A percentile compares a stretch with the other conserved stretches of the same genome.
phyloP scores from a whole-genome alignment of 2,329 filamentous ascomycete species.

The Clarireedia paspali region DNA sequence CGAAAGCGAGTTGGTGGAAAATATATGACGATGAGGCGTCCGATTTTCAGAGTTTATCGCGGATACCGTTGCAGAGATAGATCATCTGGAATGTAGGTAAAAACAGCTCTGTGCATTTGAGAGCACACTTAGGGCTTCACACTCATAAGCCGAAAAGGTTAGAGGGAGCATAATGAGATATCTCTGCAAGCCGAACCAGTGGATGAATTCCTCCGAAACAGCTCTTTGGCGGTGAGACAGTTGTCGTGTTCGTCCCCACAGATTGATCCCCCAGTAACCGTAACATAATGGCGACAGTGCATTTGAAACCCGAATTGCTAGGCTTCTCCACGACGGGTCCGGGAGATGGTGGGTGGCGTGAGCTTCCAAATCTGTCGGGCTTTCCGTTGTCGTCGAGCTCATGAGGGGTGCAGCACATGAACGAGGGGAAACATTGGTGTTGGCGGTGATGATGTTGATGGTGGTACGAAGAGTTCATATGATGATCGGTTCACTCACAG shows the following conservation, averaged over 20 bases:
- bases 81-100: not conserved
- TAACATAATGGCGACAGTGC: not conserved
- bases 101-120: not conserved
- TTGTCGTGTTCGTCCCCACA: constrained; percentile 5
- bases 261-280: not conserved
- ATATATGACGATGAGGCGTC: no score
- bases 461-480: no score
- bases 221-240: constrained; percentile 1
- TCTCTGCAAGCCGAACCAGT: not conserved
- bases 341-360: constrained; percentile 6
- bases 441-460: not conserved
- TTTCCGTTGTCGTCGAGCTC: not conserved
- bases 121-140: not conserved
- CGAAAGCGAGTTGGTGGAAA: no score
- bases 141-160: not conserved
- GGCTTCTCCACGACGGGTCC: constrained; percentile 5
- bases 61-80: no score
- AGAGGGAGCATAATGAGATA: not conserved
- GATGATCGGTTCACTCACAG: no score
- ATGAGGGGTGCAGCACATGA: no score
- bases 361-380: not conserved
- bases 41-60: no score
- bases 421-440: no score
- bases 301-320: not conserved
- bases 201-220: not conserved